Evolutionary conservation across 2,329 filamentous ascomycete genomes (phyloP), one percentile per base, ranked within the genome.

Genomic region (Aspergillus fumigatiaffinis): DNA sequence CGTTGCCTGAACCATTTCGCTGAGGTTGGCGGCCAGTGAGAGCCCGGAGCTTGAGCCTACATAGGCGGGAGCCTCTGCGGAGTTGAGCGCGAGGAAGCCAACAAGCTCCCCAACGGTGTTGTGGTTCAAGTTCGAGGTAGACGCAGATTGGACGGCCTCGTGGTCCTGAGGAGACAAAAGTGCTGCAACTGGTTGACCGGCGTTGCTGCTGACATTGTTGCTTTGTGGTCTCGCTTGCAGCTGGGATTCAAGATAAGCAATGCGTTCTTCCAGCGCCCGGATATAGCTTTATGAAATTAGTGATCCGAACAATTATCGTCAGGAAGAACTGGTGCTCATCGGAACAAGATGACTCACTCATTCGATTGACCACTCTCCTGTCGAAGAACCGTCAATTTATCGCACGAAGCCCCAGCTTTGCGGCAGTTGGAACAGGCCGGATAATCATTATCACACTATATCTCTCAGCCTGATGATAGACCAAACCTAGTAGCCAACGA

Each of bases 1-100:
- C 20, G 79, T 82, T 0, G 79, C 78, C 61, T 82, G 80, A 8
- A 82, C 79, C 78, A 83, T 82, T 52, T 81, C 78, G 23, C 80
- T 79, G 7, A 83, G 69, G 59, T 81, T 79, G 8, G 78, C 71
- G 4, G 80, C 80, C 48, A 82, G 63, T 14, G 78, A 76, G 32
- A 82, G 72, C 8, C 80, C 80, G 10, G 79, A 80, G 21, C 79
- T 81, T 8, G 78, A 76, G 25, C 79, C 79, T 25, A 81, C 75
- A 61, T 82, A 82, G 25, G 79, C 77, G 17, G 77, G 77, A 6
- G 79, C 77, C 57, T 80, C 79, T 5, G 68, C 68, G 1, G 69
- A 68, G 53, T 77, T 80, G 32, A 80, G 68, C 12, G 79, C 78
- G 20, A 82, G 70, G 26, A 81, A 76, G 1, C 79, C 79, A n/a